Percentiles rank a stretch among this genome's conserved stretches.
These are phyloP conservation scores for Silene latifolia DNA, from an alignment of 148 eudicot species.

Conservation along the genomic window DNA sequence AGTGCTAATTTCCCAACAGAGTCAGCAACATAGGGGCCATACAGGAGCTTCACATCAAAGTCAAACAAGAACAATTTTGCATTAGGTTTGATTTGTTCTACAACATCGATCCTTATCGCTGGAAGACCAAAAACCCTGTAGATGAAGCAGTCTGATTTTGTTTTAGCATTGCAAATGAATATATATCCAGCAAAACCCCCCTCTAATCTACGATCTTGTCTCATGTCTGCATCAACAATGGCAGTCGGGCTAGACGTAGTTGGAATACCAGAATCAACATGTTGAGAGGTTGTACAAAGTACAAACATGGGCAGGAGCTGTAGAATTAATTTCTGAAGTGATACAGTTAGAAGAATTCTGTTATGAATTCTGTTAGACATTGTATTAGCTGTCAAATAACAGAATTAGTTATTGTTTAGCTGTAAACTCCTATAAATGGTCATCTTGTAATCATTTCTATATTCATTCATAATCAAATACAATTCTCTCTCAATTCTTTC, in stretches of 20 bases:
- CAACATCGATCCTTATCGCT: constrained; percentile 33
- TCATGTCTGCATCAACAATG: background rate
- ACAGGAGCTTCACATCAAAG: constrained; percentile 47
- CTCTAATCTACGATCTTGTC: background rate
- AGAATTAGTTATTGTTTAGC: too few species aligned
- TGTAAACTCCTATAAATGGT: too few species aligned
- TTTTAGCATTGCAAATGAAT: constrained; percentile 63
- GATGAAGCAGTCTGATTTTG: constrained; percentile 59
- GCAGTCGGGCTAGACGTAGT: background rate
- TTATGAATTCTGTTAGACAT: too few species aligned
- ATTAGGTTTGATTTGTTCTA: constrained; percentile 53
- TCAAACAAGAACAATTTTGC: constrained; percentile 66
- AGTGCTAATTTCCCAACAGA: too few species aligned
- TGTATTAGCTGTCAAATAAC: too few species aligned
- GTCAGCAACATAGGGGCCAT: too few species aligned
- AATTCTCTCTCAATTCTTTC: too few species aligned
- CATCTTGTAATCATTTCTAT: too few species aligned
- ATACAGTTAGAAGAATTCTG: too few species aligned
- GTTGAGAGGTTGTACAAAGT: constrained; percentile 18
- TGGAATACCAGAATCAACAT: constrained; percentile 9
- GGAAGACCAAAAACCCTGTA: constrained; percentile 79
- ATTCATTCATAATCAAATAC: too few species aligned
- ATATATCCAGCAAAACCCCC: constrained; percentile 37
- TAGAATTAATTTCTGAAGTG: background rate
- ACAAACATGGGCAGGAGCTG: constrained; percentile 6